Base-by-base conservation (phyloP, 106 monocot genomes). In the Dendrobium catenatum region DNA sequence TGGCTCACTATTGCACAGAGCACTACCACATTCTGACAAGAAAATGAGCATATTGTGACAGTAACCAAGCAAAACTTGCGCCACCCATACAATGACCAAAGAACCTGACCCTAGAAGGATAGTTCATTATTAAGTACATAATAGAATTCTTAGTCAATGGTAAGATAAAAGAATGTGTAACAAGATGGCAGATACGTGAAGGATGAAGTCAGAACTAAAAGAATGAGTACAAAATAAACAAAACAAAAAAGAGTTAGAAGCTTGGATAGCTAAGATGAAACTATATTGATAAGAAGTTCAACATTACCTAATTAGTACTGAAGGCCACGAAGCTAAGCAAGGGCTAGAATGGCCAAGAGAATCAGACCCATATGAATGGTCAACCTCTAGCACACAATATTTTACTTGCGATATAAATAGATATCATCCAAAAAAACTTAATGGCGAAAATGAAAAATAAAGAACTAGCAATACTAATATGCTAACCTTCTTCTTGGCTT, bases 401-500 rank as follows among this genome's bases (percentile, higher is more conserved):
- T 61, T 61, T 22, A n/a, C 15, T n/a, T 61, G 0, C 22, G 1
- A 61, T 22, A 61, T 6, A 61, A 61, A 61, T 61, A 61, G 3
- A 22, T 61, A 61, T 61, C 61, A 4, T n/a, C 6, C 2, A 61
- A 61, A 61, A 61, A 19, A 51, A 1, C 13, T 51, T 13, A 51
- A 51, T 51, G 51, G 51, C 15, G 16, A 51, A 51, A 51, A 15
- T 1, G 13, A 51, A 51, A 51, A 51, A 51, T 46, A 46, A 51
- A 51, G 15, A 51, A 13, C 15, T 13, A 51, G 61, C 20, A n/a
- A 55, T 79, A 29, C 51, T 47, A 42, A 27, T 17, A 55, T 58
- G 80, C 74, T 74, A 59, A 95, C 98, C 93, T 98, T 89, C 70
- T 86, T 86, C 88, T 85, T 93, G 31, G 88, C 88, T 81, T 80